Conservation (phyloP, 164 flowering plant genomes). For the Umbellularia californica region DNA sequence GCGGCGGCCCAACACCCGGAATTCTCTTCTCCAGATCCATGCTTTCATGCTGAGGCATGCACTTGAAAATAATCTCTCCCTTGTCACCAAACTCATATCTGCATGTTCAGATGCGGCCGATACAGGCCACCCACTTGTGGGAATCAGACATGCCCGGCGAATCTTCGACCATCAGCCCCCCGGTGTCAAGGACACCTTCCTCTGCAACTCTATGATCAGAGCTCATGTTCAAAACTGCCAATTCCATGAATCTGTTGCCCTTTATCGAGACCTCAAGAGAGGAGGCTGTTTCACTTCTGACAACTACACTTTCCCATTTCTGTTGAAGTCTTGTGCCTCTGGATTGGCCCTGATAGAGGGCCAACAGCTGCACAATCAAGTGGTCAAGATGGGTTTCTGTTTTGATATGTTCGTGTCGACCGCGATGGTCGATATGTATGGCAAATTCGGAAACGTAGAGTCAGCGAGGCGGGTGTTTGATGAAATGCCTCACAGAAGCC, state of each 20-base stretch:
- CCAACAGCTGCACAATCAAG: conserved; percentile 45
- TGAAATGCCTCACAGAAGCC: conserved; percentile 59
- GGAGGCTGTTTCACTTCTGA: conserved; percentile 41
- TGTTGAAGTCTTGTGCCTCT: conserved; percentile 53
- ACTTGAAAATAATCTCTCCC: conserved; percentile 49
- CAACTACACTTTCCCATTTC: conserved; percentile 44
- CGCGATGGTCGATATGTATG: conserved; percentile 68
- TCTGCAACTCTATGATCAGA: conserved; percentile 72
- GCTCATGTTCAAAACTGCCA: conserved; percentile 39
- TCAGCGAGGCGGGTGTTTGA: conserved; percentile 53
- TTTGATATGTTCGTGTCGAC: conserved; percentile 63
- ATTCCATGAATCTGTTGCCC: conserved; percentile 35
- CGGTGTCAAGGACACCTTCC: conserved; percentile 40
- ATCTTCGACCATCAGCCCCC: conserved; percentile 42
- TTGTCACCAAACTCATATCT: conserved; percentile 57
- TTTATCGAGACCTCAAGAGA: conserved; percentile 44
- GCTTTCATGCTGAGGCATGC: conserved; percentile 60
- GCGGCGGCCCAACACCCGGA: conserved; percentile 17
- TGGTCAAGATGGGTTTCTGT: conserved; percentile 45
- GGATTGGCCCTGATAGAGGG: conserved; percentile 40
- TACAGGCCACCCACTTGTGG: conserved; percentile 17
- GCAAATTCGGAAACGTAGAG: conserved; percentile 43
- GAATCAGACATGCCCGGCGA: conserved; percentile 48
- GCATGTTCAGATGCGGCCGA: conserved; percentile 31
- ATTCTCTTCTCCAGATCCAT: conserved; percentile 61